Base-by-base conservation (phyloP, 257 asterid genomes). In the Fraxinus americana region DNA sequence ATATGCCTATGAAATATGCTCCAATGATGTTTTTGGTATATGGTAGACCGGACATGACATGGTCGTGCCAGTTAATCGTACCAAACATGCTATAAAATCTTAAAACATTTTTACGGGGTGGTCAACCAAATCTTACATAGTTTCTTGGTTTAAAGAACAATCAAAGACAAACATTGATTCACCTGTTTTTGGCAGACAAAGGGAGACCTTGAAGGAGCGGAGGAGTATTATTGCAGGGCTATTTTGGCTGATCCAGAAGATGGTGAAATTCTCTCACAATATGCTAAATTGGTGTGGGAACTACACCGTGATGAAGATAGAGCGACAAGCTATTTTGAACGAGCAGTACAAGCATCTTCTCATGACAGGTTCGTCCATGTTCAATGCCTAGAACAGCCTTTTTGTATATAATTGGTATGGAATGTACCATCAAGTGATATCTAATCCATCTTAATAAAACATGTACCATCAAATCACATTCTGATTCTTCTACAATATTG, bases 151-250 rank as follows among this genome's bases (percentile, higher is more conserved):
- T 45, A 16, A 70, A 39, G 54, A 70, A 45, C 14, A 23, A 39
- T 16, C 8, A n/a, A 70, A 4, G 30, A 21, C 59, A 3, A 39
- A 23, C 19, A 39, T 11, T 71, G 19, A 7, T 45, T 27, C 43
- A 59, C 36, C 10, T 30, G 17, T 35, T 32, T 66, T 16, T 59
- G 61, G 70, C 87, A 92, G 97, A 82, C 82, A 35, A 92, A 92
- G 82, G 85, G 86, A 38, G 96, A 94, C 35, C 83, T 81, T 17
- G 74, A 39, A 36, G 82, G 89, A 72, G 98, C 98, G 1, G 98
- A 94, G 81, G 98, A 90, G 72, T 94, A 92, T 36, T 93, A 93
- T 68, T 82, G 91, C 13, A 78, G 98, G 83, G 97, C 98, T 25
- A 88, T 94, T 71, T 79, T 94, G 27, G 97, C 92, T 68, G 97